Evolutionary conservation across 1,139 yeast species (phyloP), one percentile per base, ranked within the genome.

Genomic region (Blastobotrys ciferrii): DNA sequence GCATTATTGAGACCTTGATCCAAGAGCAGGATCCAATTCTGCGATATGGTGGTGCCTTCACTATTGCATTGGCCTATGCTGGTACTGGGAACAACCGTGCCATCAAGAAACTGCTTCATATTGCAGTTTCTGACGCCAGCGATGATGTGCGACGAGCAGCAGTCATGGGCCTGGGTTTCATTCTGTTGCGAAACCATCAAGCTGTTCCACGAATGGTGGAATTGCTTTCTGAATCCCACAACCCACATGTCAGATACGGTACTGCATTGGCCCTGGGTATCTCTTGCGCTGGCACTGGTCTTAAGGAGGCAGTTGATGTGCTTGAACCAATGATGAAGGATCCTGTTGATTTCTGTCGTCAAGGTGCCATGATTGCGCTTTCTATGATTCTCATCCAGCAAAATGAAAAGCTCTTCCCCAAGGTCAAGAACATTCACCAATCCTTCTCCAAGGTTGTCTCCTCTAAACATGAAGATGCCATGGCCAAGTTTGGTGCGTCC

Each of bases 211-310:
- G 95, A 61, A 86, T 94, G 72, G 97, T 92, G 33, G 96, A 91
- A 67, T 76, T 92, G 54, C 76, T 94, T 60, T 81, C 96, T 1
- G 96, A 91, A 69, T 87, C 96, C 1, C 97, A 92, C 68, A 94
- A 92, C 65, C 96, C 98, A 13, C 98, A 94, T 65, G 98, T 94
- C 30, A 87, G 99, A 69, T 92, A 94, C 65, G 99, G 99, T 71
- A 86, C 98, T 37, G 96, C 98, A 2, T 75, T 92, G 81, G 98
- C 99, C 0, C 77, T 92, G 57, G 98, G 98, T 70, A 87, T 94
- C 53, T 82, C 98, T 2, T 91, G 98, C 74, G 97, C 98, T 25
- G 98, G 98, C 47, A 85, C 95, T 66, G 94, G 91, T 3, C 73
- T 87, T 50, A 81, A 85, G 48, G 83, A 92, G 40, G 98, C 98